phyloP scores from a whole-genome alignment of 1,284 basidiomycete genomes.

The Apiotrichum sp. region DNA sequence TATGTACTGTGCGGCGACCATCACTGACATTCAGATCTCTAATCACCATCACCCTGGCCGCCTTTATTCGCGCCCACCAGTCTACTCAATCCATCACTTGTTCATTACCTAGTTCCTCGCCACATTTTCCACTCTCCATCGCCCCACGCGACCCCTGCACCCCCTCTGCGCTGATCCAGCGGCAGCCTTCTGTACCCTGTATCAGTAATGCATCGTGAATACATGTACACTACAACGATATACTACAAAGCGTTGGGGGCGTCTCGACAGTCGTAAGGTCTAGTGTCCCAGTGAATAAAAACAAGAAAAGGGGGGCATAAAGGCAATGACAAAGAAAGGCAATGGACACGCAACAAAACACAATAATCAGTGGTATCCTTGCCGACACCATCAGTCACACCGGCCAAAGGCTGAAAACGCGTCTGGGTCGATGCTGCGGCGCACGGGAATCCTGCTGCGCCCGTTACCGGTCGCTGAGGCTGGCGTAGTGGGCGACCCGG shows the following conservation, averaged over 20 bases:
- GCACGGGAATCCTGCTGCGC: background rate
- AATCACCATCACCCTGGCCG: background rate
- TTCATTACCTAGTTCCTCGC: no score
- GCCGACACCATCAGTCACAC: background rate
- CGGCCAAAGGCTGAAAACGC: background rate
- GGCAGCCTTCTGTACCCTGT: background rate
- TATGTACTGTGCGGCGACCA: conserved; percentile 18
- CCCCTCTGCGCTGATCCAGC: no score
- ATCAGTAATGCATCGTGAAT: conserved; percentile 6
- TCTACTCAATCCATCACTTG: background rate
- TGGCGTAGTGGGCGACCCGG: background rate
- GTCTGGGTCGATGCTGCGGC: background rate
- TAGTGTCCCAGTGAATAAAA: no score
- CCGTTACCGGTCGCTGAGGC: background rate
- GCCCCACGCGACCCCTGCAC: background rate
- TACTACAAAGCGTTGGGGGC: background rate
- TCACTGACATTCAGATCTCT: background rate
- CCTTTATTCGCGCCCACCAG: background rate
- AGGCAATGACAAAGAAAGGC: no score
- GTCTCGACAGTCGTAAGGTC: no score
- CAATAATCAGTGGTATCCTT: no score
- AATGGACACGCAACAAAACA: no score
- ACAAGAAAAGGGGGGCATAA: no score
- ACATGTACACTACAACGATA: background rate
- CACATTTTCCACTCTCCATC: no score